A percentile compares a stretch with the other conserved stretches of the same genome.
Conservation (phyloP, 805 yeast genomes). For the Suhomyces prunicola region DNA sequence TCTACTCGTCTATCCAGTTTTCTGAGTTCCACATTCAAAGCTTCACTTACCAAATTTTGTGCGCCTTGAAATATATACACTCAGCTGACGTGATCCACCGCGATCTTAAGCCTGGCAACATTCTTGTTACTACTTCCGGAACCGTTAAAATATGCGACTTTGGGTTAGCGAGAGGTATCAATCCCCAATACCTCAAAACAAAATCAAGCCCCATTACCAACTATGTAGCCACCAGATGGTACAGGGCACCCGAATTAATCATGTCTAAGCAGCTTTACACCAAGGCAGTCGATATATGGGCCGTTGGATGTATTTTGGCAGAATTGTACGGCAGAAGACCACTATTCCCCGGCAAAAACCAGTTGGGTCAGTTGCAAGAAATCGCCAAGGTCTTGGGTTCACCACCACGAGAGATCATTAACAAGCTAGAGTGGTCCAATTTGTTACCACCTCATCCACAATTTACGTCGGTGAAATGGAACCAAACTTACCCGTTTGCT, state of each 20-base stretch:
- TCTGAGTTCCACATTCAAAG: conserved; percentile 80
- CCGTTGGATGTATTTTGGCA: conserved; percentile 85
- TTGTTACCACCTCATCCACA: conserved; percentile 41
- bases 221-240: conserved; percentile 95
- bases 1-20: conserved; percentile 70
- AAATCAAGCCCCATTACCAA: conserved; percentile 56
- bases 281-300: conserved; percentile 85
- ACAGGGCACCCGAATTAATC: conserved; percentile 88
- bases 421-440: conserved; percentile 26
- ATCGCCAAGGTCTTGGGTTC: conserved; percentile 70
- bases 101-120: conserved; percentile 89
- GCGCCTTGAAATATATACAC: conserved; percentile 87
- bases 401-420: conserved; percentile 52
- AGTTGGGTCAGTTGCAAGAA: conserved; percentile 65
- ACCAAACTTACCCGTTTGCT: conserved; percentile 60
- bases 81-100: conserved; percentile 91
- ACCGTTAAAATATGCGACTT: conserved; percentile 85
- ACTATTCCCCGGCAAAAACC: conserved; percentile 71
- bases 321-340: conserved; percentile 83
- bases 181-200: conserved; percentile 27
- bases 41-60: conserved; percentile 74
- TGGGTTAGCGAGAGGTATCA: conserved; percentile 83
- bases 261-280: conserved; percentile 57
- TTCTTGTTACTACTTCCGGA: conserved; percentile 73
- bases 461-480: conserved; percentile 42